Evolutionary conservation across 139 green algal species (phyloP), one percentile per base, ranked within the genome.

Genomic region (Chlamydomonas asymmetrica): DNA sequence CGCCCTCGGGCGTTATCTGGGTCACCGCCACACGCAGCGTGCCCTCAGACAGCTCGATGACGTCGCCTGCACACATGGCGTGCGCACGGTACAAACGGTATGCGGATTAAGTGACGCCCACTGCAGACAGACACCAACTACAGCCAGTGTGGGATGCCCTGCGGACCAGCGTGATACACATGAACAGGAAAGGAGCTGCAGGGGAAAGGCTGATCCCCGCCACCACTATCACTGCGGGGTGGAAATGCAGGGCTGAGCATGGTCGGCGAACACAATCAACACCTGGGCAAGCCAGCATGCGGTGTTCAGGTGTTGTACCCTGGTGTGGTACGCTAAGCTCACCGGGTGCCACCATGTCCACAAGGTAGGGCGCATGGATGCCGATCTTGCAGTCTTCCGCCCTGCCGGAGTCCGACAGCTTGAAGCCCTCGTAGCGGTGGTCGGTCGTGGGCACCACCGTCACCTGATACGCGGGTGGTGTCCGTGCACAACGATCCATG

Each of bases 31-130:
- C 48, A n/a, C 39, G 75, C 9, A 89, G 68, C 23, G 62, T 78
- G 61, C 86, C 86, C 60, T 91, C 84, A 13, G 82, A 70, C 34
- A 89, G 48, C 49, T 85, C 41, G 43, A 91, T 80, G n/a, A 75
- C 25, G 59, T 87, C 83, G 8, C 84, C 86, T 62, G 79, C 23
- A 23, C 56, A 34, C 56, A 23, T 63, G 20, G 56, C 34, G 20
- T 31, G 8, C 18, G 34, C 8, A 63, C 56, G 20, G 34, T 38
- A 63, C 25, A 8, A 10, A 10, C 31, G 56, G 56, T 27, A 23
- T 63, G 56, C 56, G 56, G 13, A n/a, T 63, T 63, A n/a, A n/a
- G n/a, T n/a, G n/a, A n/a, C n/a, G n/a, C n/a, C n/a, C n/a, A n/a
- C n/a, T n/a, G n/a, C n/a, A n/a, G n/a, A n/a, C n/a, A n/a, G n/a